These are phyloP conservation scores for Agastache rugosa DNA, from an alignment of 257 asterid genomes.

Conservation along the genomic window DNA sequence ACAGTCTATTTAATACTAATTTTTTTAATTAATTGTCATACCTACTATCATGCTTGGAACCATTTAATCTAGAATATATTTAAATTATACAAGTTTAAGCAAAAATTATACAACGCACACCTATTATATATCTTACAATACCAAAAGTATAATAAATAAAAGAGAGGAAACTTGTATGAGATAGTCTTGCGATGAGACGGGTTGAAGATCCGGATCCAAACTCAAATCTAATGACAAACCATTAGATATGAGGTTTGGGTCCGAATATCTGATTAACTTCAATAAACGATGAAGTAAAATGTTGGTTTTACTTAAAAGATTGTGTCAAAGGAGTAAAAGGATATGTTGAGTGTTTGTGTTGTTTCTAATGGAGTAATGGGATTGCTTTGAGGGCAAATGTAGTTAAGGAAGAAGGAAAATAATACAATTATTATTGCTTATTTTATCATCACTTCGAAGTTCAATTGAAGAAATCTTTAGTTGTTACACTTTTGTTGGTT, in stretches of 20 bases:
- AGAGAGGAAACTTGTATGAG: too few relatives aligned
- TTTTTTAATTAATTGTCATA: not conserved
- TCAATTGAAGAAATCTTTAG: constrained; percentile 15
- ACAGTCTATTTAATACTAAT: not conserved
- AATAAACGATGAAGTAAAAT: not conserved
- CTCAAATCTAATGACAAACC: too few relatives aligned
- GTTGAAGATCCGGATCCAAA: too few relatives aligned
- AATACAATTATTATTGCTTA: constrained; percentile 6
- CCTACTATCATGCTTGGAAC: not conserved
- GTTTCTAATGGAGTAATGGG: not conserved
- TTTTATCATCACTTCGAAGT: constrained; percentile 22
- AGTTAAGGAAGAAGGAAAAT: constrained; percentile 3
- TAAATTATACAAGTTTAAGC: not conserved
- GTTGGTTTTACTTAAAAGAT: constrained; percentile 18
- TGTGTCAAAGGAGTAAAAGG: not conserved
- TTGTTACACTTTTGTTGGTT: constrained; percentile 24
- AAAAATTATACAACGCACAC: not conserved
- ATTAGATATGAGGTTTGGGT: too few relatives aligned
- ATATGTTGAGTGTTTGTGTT: constrained; percentile 12
- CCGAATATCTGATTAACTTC: too few relatives aligned
- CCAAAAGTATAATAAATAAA: not conserved
- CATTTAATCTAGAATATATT: not conserved
- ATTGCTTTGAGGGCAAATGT: constrained; percentile 21
- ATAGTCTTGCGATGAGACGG: too few relatives aligned
- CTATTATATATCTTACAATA: not conserved